Evolutionary conservation across 345 rosid species (phyloP).

Genomic region (Garcia nutans): DNA sequence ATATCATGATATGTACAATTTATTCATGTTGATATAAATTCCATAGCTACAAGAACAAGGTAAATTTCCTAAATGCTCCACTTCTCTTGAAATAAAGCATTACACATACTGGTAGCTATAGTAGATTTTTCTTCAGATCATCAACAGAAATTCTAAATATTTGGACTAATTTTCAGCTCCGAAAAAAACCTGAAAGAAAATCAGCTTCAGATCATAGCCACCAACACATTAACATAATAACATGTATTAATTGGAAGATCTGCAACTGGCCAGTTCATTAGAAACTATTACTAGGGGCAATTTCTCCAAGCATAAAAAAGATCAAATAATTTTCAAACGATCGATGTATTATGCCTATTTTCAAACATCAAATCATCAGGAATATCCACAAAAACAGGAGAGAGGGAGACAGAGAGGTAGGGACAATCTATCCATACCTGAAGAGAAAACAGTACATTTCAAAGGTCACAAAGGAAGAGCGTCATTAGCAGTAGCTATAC

Average conservation of each 20-base stretch:
- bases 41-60: not conserved
- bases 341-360: not conserved
- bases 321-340: not conserved
- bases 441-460: not conserved
- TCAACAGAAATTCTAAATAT: not conserved
- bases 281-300: not conserved
- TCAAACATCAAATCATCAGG: conserved; percentile 5
- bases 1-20: not conserved
- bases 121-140: not conserved
- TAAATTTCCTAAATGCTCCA: not conserved
- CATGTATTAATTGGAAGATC: not conserved
- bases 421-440: not conserved
- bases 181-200: not conserved
- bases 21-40: not conserved
- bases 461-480: not conserved
- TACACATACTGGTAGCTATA: not conserved
- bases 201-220: not conserved
- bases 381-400: not conserved
- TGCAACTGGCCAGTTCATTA: not conserved
- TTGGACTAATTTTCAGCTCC: not conserved
- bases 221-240: not conserved
- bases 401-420: not conserved
- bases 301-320: not conserved
- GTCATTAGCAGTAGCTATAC: not conserved
- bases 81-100: not conserved